Percentiles rank a stretch among this genome's conserved stretches.
phyloP scores from a whole-genome alignment of 148 eudicot genomes.

The Nepenthes gracilis region DNA sequence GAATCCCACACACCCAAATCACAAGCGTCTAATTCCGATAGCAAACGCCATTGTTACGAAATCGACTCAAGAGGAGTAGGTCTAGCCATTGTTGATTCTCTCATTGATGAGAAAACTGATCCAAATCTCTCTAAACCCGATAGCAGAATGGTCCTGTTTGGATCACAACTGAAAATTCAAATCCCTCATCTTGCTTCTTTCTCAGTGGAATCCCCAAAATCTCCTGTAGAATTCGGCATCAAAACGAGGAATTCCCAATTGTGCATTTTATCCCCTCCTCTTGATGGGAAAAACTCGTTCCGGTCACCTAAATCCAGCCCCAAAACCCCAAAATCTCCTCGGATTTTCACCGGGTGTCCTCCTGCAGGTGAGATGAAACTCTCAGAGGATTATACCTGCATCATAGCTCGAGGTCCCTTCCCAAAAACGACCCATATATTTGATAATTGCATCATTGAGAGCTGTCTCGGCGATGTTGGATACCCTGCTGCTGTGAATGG shows the following conservation, averaged over 20 bases:
- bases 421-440: constrained; percentile 56
- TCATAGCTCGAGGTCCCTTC: constrained; percentile 47
- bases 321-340: constrained; percentile 18
- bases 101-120: constrained; percentile 19
- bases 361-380: constrained; percentile 50
- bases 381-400: constrained; percentile 61
- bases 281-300: neutral
- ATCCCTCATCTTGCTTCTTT: constrained; percentile 28
- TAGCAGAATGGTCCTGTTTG: constrained; percentile 27
- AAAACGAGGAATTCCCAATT: constrained; percentile 32
- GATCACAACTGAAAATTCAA: constrained; percentile 44
- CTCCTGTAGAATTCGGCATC: constrained; percentile 44
- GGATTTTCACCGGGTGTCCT: constrained; percentile 13
- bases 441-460: constrained; percentile 51
- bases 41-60: constrained; percentile 8
- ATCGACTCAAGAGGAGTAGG: constrained; percentile 30
- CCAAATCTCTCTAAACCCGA: neutral
- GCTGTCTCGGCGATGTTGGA: constrained; percentile 28
- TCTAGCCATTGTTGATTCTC: constrained; percentile 39
- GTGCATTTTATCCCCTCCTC: constrained; percentile 16
- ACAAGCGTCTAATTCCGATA: constrained; percentile 21
- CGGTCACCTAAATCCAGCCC: neutral
- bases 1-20: constrained; percentile 18
- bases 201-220: constrained; percentile 20
- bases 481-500: constrained; percentile 15